Evolutionary conservation across 2,329 filamentous ascomycete species (phyloP).

Genomic region (Ophiostoma fasciatum): DNA sequence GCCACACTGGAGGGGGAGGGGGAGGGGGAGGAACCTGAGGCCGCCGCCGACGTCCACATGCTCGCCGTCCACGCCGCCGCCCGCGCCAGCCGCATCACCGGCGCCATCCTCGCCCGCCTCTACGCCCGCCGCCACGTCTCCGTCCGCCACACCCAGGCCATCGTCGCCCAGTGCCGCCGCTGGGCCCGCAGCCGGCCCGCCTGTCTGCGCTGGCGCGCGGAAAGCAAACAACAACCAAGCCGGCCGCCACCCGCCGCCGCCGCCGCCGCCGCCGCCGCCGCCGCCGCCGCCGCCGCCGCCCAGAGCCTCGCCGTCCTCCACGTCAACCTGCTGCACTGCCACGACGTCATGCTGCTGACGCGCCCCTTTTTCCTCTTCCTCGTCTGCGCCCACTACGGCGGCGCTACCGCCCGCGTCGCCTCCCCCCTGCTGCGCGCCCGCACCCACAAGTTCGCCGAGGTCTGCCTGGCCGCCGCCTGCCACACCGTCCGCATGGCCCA

Average conservation of each 20-base stretch:
- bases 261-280: conserved; percentile 21
- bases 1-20: conserved; percentile 21
- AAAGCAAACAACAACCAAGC: conserved; percentile 17
- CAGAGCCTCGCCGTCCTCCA: conserved; percentile 47
- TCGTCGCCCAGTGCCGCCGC: conserved; percentile 35
- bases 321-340: conserved; percentile 44
- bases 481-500: conserved; percentile 34
- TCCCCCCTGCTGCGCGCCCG: conserved; percentile 19
- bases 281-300: conserved; percentile 15
- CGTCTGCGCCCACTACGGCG: conserved; percentile 21
- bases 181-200: conserved; percentile 35
- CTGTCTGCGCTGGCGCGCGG: conserved; percentile 36
- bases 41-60: conserved; percentile 3
- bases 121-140: conserved; percentile 47
- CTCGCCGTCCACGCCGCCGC: conserved; percentile 39
- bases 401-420: conserved; percentile 12
- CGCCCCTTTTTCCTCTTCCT: conserved; percentile 49
- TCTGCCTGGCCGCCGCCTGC: conserved; percentile 35
- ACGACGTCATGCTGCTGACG: conserved; percentile 47
- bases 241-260: conserved; percentile 16
- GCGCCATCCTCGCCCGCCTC: conserved; percentile 40
- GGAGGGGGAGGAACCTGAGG: neutral
- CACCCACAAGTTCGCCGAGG: conserved; percentile 27
- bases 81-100: conserved; percentile 41
- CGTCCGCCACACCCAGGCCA: conserved; percentile 39